Base-by-base conservation (phyloP, 2,329 filamentous ascomycete species). In the Bipolaris zeicola region DNA sequence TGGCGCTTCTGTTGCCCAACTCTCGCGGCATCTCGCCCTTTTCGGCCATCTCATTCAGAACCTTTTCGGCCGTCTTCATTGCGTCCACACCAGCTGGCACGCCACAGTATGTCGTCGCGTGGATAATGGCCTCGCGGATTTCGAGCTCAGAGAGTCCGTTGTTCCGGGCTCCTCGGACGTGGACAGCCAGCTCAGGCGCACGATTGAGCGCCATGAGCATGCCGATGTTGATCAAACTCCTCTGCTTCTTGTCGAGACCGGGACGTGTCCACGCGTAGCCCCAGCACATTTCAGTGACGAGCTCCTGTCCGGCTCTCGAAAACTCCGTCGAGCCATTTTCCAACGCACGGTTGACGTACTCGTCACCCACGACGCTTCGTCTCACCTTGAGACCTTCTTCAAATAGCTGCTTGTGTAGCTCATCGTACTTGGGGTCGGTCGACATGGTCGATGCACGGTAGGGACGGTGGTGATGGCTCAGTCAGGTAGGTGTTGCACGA, bases 221-320 rank as follows among this genome's bases (percentile, higher is more conserved):
- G 45, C 82, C 85, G 45, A 89, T 84, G 69, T 88, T 88, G 50
- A 89, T 75, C 52, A 89, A 77, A 50, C 81, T 84, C 44, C 87
- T 81, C 62, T 85, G 82, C 70, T 88, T 86, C 57, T 82, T 80
- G 34, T 83, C 81, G 7, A 89, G 80, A 0, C 86, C 87, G 0
- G 85, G 85, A 6, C 87, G 81, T 3, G 83, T 83, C 87, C 87
- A 89, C 24, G 83, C 81, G 56, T 81, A 81, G 13, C 86, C 86
- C 87, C 86, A 89, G 75, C 83, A 85, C 69, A 80, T 84, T 73
- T 88, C 86, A 0, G 86, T 88, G 1, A 87, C 82, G 36, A 87
- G 78, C 62, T 88, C 83, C 72, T 89, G 86, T 63, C 84, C 83
- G 0, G 86, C 83, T 37, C 78, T 76, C 1, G 84, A 79, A 72